These are phyloP conservation scores for Cornus controversa DNA, from an alignment of 148 eudicot species.

Conservation along the genomic window DNA sequence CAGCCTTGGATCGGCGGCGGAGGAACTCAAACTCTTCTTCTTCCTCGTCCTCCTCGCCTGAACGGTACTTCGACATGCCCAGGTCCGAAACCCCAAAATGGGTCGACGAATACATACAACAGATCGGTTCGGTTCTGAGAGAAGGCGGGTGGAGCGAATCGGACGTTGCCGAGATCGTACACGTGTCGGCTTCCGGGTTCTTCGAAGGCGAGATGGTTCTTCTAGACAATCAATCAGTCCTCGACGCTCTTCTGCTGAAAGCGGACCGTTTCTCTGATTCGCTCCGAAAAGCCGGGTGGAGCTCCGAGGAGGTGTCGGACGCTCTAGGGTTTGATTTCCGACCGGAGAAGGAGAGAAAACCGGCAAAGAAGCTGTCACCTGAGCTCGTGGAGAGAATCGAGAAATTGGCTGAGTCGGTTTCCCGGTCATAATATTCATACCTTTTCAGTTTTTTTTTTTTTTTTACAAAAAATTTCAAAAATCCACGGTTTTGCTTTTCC, in stretches of 20 bases:
- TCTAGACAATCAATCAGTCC: constrained; percentile 70
- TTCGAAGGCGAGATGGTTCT: constrained; percentile 73
- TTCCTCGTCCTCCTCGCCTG: constrained; percentile 58
- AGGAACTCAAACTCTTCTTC: constrained; percentile 55
- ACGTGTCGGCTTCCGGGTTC: constrained; percentile 80
- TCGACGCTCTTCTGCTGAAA: constrained; percentile 73
- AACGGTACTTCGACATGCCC: constrained; percentile 55
- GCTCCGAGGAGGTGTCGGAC: constrained; percentile 88
- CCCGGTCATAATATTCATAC: constrained; percentile 37
- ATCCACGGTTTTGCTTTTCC: constrained; percentile 11
- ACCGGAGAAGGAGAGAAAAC: constrained; percentile 49
- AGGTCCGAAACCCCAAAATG: constrained; percentile 52
- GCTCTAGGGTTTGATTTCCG: constrained; percentile 81
- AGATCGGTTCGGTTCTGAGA: constrained; percentile 76
- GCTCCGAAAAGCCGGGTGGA: constrained; percentile 83
- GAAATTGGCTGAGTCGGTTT: constrained; percentile 69
- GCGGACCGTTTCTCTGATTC: constrained; percentile 78
- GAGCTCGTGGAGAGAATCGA: constrained; percentile 65
- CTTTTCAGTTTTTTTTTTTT: constrained; percentile 11
- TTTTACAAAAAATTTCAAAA: not conserved
- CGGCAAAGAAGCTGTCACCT: constrained; percentile 64
- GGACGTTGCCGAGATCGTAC: constrained; percentile 74
- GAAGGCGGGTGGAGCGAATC: constrained; percentile 87
- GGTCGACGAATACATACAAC: constrained; percentile 61
- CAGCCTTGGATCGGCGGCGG: constrained; percentile 52